phyloP scores from a whole-genome alignment of 805 yeast species.

The Myxozyma monticola region DNA sequence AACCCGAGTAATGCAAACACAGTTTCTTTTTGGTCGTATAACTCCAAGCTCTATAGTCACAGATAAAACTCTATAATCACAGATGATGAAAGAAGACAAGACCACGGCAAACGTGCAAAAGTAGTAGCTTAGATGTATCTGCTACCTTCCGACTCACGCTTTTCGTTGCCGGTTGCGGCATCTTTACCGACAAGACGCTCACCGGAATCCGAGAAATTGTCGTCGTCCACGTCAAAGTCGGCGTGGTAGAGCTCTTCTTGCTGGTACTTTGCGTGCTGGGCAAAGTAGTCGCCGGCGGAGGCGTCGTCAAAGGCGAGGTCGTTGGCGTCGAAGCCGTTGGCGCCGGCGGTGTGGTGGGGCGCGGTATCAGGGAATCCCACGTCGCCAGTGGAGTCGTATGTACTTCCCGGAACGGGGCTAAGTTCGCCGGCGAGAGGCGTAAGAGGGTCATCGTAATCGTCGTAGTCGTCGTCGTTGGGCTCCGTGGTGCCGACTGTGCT shows the following conservation, averaged over 20 bases:
- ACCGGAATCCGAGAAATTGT: too few species aligned
- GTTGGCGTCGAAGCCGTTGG: not conserved
- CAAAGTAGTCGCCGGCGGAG: conserved; percentile 8
- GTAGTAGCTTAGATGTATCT: not conserved
- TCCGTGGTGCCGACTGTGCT: not conserved
- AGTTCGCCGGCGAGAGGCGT: conserved; percentile 10
- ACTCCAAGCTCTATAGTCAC: too few species aligned
- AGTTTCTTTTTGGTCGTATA: too few species aligned
- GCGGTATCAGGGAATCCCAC: too few species aligned
- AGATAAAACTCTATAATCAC: too few species aligned
- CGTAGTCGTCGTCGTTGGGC: conserved; percentile 1
- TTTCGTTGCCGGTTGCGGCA: too few species aligned
- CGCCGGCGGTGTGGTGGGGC: not conserved
- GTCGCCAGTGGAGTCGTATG: too few species aligned
- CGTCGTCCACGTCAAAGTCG: conserved; percentile 6
- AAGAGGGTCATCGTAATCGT: conserved; percentile 5
- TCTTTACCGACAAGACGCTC: too few species aligned
- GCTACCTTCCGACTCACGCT: conserved; percentile 8
- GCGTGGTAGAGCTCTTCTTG: conserved; percentile 5
- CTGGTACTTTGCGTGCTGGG: conserved; percentile 2
- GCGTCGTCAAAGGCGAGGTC: not conserved
- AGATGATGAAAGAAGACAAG: not conserved
- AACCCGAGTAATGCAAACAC: too few species aligned
- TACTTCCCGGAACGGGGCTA: too few species aligned
- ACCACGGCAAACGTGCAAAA: not conserved